Conservation (phyloP, 129 eudicot species). For the Rutidosis leptorrhynchoides region DNA sequence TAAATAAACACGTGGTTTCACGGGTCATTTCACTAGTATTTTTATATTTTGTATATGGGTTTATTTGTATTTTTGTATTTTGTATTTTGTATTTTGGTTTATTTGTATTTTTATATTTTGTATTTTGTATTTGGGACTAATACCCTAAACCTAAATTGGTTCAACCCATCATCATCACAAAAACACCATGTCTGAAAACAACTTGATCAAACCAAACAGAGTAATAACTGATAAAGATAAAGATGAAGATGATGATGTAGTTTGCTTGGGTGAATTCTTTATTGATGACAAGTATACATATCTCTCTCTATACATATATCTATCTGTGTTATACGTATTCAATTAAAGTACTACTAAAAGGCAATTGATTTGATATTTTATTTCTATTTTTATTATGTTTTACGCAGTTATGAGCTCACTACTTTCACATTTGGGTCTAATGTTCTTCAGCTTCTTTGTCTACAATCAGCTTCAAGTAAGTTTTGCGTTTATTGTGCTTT, state of each 20-base stretch:
- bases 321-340: not conserved
- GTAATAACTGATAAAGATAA: conserved; percentile 24
- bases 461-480: conserved; percentile 92
- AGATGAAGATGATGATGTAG: conserved; percentile 57
- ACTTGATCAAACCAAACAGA: conserved; percentile 23
- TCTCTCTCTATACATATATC: not conserved
- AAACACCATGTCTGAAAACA: conserved; percentile 27
- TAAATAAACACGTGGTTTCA: no score
- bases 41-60: no score
- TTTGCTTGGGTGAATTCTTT: conserved; percentile 81
- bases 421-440: conserved; percentile 83
- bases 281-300: conserved; percentile 60
- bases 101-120: no score
- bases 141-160: not conserved
- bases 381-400: conserved; percentile 5
- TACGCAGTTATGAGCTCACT: conserved; percentile 70
- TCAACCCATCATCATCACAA: not conserved
- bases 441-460: conserved; percentile 82
- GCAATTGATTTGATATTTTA: conserved; percentile 2
- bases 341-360: not conserved
- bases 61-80: no score
- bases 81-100: no score
- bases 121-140: not conserved
- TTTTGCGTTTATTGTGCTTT: not conserved
- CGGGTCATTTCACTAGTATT: no score